These are phyloP conservation scores for Paralagenidium karlingii DNA, from an alignment of 352 stramenopile genomes.

Conservation along the genomic window DNA sequence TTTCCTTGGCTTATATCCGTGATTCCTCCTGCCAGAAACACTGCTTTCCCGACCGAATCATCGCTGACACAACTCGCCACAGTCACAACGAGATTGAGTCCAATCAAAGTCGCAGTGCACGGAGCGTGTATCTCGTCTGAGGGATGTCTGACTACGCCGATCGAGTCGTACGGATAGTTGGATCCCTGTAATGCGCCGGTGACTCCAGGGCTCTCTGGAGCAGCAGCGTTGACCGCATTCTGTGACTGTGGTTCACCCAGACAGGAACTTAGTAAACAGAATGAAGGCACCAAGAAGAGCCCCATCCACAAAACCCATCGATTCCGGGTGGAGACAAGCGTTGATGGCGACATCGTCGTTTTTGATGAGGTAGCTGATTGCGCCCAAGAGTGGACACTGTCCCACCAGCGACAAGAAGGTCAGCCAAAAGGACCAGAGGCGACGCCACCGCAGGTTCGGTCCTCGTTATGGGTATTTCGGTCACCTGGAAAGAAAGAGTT, in stretches of 20 bases:
- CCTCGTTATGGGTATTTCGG: neutral
- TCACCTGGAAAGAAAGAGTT: neutral
- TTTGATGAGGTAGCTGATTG: no score
- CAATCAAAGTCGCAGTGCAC: conserved; percentile 50
- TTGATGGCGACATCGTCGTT: neutral
- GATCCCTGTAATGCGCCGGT: conserved; percentile 1
- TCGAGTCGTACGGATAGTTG: conserved; percentile 30
- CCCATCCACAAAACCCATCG: no score
- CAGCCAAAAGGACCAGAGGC: no score
- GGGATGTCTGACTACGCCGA: conserved; percentile 41
- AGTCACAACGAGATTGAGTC: conserved; percentile 26
- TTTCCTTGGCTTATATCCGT: neutral
- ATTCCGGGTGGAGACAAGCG: conserved; percentile 1
- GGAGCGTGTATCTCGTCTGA: conserved; percentile 13
- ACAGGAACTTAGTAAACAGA: no score
- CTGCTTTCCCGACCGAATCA: conserved; percentile 4
- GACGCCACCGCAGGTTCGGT: neutral
- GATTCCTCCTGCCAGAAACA: conserved; percentile 16
- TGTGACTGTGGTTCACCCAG: no score
- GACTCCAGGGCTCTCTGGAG: neutral
- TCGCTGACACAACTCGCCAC: conserved; percentile 32
- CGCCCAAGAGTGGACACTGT: no score
- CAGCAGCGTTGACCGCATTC: conserved; percentile 5
- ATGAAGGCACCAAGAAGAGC: no score
- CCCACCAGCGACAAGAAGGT: no score